phyloP scores from a whole-genome alignment of 768 basidiomycete genomes.

The Nidula microcarpa region DNA sequence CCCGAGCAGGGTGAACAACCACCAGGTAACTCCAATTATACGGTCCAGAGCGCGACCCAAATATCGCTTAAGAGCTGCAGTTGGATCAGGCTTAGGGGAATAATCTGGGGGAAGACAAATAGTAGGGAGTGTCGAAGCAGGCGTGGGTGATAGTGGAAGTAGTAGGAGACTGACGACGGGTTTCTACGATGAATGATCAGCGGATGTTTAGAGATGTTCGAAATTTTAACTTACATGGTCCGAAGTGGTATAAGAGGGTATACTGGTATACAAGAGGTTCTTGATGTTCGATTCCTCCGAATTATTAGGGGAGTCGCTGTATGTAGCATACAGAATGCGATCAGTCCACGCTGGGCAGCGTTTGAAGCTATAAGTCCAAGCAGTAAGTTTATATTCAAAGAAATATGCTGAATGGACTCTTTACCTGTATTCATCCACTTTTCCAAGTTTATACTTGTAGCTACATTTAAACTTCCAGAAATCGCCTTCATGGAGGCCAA shows the following conservation, averaged over 20 bases:
- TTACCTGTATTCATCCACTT: slow-evolving; percentile 80
- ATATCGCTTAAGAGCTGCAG: slow-evolving; percentile 54
- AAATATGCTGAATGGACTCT: slow-evolving; percentile 9
- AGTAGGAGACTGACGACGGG: slow-evolving; percentile 77
- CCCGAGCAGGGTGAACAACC: slow-evolving; percentile 68
- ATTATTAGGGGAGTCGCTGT: slow-evolving; percentile 56
- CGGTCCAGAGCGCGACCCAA: slow-evolving; percentile 69
- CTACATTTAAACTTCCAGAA: slow-evolving; percentile 89
- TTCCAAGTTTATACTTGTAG: slow-evolving; percentile 83
- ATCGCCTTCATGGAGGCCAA: slow-evolving; percentile 79
- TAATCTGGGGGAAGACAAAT: slow-evolving; percentile 50
- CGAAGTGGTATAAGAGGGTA: slow-evolving; percentile 82
- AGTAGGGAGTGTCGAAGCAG: slow-evolving; percentile 24
- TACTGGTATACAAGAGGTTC: slow-evolving; percentile 72
- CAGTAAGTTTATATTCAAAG: slow-evolving; percentile 2
- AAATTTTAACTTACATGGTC: slow-evolving; percentile 67
- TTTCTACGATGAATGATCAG: slow-evolving; percentile 49
- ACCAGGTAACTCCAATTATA: slow-evolving; percentile 78
- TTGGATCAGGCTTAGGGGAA: slow-evolving; percentile 50
- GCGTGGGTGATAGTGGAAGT: slow-evolving; percentile 40
- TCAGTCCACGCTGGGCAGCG: slow-evolving; percentile 93
- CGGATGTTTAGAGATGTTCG: neutral
- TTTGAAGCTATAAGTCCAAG: slow-evolving; percentile 39
- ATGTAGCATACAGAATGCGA: slow-evolving; percentile 80
- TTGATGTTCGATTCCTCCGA: slow-evolving; percentile 50